Evolutionary conservation across 192 early-diverging fungal species (phyloP).

Genomic region (Coemansia javaensis): DNA sequence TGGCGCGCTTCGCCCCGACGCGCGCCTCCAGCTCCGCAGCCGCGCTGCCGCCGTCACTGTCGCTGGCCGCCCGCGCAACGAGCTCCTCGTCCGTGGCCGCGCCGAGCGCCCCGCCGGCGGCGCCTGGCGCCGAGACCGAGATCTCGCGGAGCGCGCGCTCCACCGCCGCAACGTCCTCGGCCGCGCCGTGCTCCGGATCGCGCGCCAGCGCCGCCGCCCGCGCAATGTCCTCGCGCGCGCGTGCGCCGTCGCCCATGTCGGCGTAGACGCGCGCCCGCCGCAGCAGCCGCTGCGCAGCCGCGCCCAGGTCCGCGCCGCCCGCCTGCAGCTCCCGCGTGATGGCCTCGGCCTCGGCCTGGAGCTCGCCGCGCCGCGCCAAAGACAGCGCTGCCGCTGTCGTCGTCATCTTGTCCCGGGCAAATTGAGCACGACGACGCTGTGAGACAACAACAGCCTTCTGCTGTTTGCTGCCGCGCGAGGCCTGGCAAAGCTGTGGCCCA

Average conservation of each 20-base stretch:
- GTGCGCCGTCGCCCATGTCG: slow-evolving; percentile 19
- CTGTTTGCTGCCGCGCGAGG: too few species aligned
- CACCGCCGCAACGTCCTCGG: slow-evolving; percentile 20
- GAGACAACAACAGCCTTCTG: too few species aligned
- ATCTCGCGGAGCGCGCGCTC: slow-evolving; percentile 29
- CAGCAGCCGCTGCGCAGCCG: slow-evolving; percentile 13
- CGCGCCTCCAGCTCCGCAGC: slow-evolving; percentile 1
- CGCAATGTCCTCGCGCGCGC: slow-evolving; percentile 26
- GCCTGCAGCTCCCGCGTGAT: slow-evolving; percentile 30
- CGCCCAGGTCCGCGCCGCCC: neutral
- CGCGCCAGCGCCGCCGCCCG: slow-evolving; percentile 28
- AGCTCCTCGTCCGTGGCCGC: neutral
- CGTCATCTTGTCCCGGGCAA: too few species aligned
- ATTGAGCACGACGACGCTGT: too few species aligned
- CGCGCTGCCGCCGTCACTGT: neutral
- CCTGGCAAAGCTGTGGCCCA: too few species aligned
- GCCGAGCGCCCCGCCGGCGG: neutral
- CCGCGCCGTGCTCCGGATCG: slow-evolving; percentile 6
- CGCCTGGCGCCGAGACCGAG: neutral
- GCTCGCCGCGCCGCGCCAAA: neutral
- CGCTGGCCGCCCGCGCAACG: neutral
- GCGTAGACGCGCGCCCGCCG: slow-evolving; percentile 22
- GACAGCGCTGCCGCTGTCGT: too few species aligned
- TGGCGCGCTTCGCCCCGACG: neutral
- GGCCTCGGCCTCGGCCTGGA: slow-evolving; percentile 7